Percentiles rank a stretch among this genome's conserved stretches.
Conservation (phyloP, 148 eudicot genomes). For the Euryodendron excelsum region DNA sequence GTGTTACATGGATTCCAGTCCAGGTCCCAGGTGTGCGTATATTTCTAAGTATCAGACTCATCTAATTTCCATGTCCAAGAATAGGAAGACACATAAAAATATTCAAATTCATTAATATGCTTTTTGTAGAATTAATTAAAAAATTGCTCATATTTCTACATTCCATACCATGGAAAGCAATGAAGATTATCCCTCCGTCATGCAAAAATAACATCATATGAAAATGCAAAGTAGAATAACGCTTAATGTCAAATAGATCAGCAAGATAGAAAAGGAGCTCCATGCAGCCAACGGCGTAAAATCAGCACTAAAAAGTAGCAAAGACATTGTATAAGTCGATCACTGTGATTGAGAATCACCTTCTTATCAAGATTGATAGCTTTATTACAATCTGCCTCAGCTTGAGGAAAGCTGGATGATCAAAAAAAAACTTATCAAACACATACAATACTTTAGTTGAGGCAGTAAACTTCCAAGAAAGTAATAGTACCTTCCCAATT, state of each 20-base stretch:
- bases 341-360: slow-evolving; percentile 31
- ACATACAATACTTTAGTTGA: not conserved
- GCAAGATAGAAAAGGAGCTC: not conserved
- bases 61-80: too few species aligned
- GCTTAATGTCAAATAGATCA: not conserved
- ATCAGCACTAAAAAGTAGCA: not conserved
- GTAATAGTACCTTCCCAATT: slow-evolving; percentile 53
- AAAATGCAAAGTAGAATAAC: not conserved
- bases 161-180: not conserved
- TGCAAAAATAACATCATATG: not conserved
- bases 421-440: slow-evolving; percentile 10
- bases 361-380: slow-evolving; percentile 88
- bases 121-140: not conserved
- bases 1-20: too few species aligned
- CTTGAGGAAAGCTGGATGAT: slow-evolving; percentile 64
- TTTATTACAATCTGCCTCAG: slow-evolving; percentile 79
- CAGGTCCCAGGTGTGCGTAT: too few species aligned
- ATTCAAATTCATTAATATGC: too few species aligned
- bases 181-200: not conserved
- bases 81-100: too few species aligned
- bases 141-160: not conserved
- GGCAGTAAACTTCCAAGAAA: slow-evolving; percentile 6
- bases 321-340: not conserved
- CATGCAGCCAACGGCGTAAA: not conserved
- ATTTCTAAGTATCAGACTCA: too few species aligned